phyloP scores from a whole-genome alignment of 495 filamentous ascomycete species.

The Hyphodiscus hymeniophilus region DNA sequence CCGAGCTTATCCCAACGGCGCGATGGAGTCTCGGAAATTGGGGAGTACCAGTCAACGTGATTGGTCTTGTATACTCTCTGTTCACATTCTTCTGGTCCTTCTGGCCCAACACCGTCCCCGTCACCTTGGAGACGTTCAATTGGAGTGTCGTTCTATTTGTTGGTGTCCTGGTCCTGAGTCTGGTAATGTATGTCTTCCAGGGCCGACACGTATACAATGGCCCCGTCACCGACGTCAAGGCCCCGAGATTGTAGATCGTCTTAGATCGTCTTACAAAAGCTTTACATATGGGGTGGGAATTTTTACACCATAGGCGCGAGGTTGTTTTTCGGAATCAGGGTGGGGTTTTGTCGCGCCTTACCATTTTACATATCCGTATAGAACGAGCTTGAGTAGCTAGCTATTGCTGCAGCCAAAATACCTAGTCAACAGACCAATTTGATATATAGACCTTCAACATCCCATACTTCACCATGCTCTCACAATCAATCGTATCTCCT shows the following conservation, averaged over 20 bases:
- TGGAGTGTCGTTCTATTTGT: slow-evolving; percentile 33
- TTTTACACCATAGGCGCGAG: no score
- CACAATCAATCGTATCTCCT: no score
- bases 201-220: slow-evolving; percentile 31
- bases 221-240: slow-evolving; percentile 25
- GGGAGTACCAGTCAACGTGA: slow-evolving; percentile 33
- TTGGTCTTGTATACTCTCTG: slow-evolving; percentile 28
- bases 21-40: slow-evolving; percentile 30
- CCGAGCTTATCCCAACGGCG: slow-evolving; percentile 10
- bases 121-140: slow-evolving; percentile 32
- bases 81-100: slow-evolving; percentile 39
- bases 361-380: no score
- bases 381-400: no score
- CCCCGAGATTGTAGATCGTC: not conserved
- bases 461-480: no score
- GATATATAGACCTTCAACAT: no score
- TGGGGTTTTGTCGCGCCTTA: no score
- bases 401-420: no score
- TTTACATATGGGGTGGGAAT: no score
- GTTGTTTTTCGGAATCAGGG: no score
- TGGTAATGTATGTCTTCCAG: slow-evolving; percentile 29
- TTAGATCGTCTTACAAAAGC: no score
- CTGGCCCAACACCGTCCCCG: slow-evolving; percentile 28
- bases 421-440: no score
- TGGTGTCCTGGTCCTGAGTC: slow-evolving; percentile 25